phyloP scores from a whole-genome alignment of 2,329 filamentous ascomycete genomes.

The Colletotrichum gloeosporioides region DNA sequence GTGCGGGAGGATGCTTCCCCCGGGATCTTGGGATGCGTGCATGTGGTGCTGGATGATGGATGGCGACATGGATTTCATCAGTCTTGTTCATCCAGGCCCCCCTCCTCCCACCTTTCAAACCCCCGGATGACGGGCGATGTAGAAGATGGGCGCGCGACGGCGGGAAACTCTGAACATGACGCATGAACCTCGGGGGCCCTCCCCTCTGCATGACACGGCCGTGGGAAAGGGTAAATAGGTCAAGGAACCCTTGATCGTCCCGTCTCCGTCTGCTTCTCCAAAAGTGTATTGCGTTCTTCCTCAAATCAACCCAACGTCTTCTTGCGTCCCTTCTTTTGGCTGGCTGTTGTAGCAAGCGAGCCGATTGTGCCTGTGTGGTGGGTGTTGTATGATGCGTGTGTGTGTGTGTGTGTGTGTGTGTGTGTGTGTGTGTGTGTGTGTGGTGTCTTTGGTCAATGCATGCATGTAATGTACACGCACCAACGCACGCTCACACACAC shows the following conservation, averaged over 20 bases:
- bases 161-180: conserved; percentile 13
- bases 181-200: conserved; percentile 5
- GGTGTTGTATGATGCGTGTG: neutral
- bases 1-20: neutral
- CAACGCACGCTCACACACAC: neutral
- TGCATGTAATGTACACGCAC: neutral
- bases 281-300: neutral
- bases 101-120: neutral
- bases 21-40: neutral
- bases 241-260: conserved; percentile 14
- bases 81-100: neutral
- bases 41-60: neutral
- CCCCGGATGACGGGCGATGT: neutral
- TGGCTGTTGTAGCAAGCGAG: neutral
- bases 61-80: neutral
- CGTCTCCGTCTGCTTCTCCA: neutral
- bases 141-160: neutral
- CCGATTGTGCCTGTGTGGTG: neutral
- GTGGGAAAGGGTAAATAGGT: neutral
- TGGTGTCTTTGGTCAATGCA: conserved; percentile 3
- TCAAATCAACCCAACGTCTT: conserved; percentile 9
- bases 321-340: conserved; percentile 8
- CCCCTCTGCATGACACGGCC: conserved; percentile 7
- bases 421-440: neutral
- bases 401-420: neutral